These are phyloP conservation scores for Abortiporus biennis DNA, from an alignment of 1,284 basidiomycete species.

Conservation along the genomic window DNA sequence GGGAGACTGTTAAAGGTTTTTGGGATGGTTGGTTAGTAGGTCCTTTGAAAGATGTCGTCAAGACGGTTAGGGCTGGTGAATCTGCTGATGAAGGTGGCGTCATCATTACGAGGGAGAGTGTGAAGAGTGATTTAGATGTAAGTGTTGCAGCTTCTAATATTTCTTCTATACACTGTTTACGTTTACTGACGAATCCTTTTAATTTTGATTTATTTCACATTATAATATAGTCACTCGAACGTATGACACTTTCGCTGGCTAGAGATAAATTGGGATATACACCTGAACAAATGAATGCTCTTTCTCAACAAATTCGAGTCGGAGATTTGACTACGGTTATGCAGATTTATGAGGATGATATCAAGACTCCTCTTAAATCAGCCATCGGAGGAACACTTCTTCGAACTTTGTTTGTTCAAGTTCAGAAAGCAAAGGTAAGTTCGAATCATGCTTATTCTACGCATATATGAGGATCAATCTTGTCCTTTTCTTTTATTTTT, in stretches of 20 bases:
- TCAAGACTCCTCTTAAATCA: slow-evolving; percentile 81
- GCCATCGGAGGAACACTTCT: slow-evolving; percentile 80
- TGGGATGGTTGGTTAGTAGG: slow-evolving; percentile 84
- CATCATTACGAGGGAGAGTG: slow-evolving; percentile 72
- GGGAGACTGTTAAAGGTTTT: slow-evolving; percentile 74
- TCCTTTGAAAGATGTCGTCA: slow-evolving; percentile 77
- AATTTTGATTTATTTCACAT: not conserved
- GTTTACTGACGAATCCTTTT: not conserved
- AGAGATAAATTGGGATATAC: slow-evolving; percentile 71
- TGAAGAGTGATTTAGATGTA: slow-evolving; percentile 76
- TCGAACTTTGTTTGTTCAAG: slow-evolving; percentile 85
- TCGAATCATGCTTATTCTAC: not conserved
- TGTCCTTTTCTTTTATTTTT: slow-evolving; percentile 1
- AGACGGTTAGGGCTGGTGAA: slow-evolving; percentile 83
- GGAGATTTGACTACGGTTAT: slow-evolving; percentile 91
- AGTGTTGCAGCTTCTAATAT: slow-evolving; percentile 22
- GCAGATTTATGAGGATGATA: slow-evolving; percentile 88
- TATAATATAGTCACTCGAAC: slow-evolving; percentile 73
- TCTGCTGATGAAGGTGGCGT: slow-evolving; percentile 69
- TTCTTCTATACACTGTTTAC: not conserved
- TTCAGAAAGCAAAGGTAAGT: slow-evolving; percentile 91
- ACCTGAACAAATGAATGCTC: slow-evolving; percentile 52
- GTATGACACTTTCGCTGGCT: slow-evolving; percentile 88
- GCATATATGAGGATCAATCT: not conserved
- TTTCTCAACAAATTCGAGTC: slow-evolving; percentile 63